phyloP scores from a whole-genome alignment of 2,329 filamentous ascomycete genomes.

The Hymenoscyphus infarciens region DNA sequence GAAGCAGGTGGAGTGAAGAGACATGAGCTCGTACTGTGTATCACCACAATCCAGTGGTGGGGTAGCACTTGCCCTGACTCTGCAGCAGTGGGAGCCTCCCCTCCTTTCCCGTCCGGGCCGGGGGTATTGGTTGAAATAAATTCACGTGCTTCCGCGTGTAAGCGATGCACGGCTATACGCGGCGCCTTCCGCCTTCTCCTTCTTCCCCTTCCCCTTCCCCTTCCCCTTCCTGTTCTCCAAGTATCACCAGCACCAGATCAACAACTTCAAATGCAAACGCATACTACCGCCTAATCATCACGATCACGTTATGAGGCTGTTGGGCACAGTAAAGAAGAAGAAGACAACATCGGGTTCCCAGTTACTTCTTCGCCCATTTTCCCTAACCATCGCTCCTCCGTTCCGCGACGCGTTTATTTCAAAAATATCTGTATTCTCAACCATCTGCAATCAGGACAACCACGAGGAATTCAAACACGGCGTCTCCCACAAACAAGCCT shows the following conservation, averaged over 20 bases:
- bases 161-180: background rate
- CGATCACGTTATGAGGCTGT: no score
- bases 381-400: background rate
- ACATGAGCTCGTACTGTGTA: background rate
- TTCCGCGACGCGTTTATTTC: background rate
- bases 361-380: background rate
- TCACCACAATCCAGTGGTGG: slow-evolving; percentile 1
- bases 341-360: background rate
- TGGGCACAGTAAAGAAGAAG: no score
- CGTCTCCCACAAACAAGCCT: background rate
- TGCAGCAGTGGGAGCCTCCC: background rate
- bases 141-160: background rate
- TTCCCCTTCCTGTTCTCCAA: background rate
- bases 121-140: background rate
- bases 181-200: background rate
- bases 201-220: background rate
- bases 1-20: slow-evolving; percentile 1
- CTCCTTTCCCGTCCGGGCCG: no score
- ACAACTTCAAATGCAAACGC: no score
- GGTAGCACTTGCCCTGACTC: background rate
- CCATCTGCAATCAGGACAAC: background rate
- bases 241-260: background rate
- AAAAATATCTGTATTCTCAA: background rate
- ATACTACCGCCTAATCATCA: background rate
- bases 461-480: background rate